Evolutionary conservation across 192 early-diverging fungal genomes (phyloP), one percentile per base, ranked within the genome.

Genomic region (Backusella psychrophila): DNA sequence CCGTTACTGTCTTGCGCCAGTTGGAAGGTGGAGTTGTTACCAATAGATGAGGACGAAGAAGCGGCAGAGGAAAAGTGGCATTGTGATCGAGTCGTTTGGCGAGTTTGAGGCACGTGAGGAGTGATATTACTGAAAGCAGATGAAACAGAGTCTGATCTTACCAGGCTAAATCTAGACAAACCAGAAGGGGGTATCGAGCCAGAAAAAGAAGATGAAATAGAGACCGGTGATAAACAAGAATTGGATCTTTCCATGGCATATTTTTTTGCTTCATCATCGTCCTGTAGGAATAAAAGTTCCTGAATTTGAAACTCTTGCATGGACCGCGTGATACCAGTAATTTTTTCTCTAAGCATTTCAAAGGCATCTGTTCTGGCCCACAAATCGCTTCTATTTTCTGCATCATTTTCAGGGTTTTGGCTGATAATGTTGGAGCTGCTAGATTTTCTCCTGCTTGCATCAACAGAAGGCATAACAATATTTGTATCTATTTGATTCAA

Each of bases 301-400:
- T 75, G 59, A 14, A 75, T 65, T 67, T 75, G 74, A 67, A 75
- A 75, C 31, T 63, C 74, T 42, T 75, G 74, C 74, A 75, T 75
- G 15, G 56, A 66, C 34, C 74, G 59, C 36, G 74, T 75, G 65
- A 75, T 75, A 3, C 65, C 74, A 29, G 74, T 75, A 31, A 75
- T 67, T 31, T 63, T 75, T 44, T 65, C 74, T 42, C 74, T 63
- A 9, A 75, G 63, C 6, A 75, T 41, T 46, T 75, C 74, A 42
- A 75, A 75, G 12, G 74, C 59, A 67, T 75, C 74, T 29, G 67
- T 75, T 44, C 23, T 65, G 8, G 74, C 26, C 56, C 56, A 63
- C 29, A 63, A 63, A 14, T 63, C 56, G 21, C 56, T 63, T 23
- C 56, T 63, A 63, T 14, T 26, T 26, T 63, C 56, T 63, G 56